Evolutionary conservation across 2,329 filamentous ascomycete species (phyloP), one percentile per base, ranked within the genome.

Genomic region (Ceratocystis diversiconidia): DNA sequence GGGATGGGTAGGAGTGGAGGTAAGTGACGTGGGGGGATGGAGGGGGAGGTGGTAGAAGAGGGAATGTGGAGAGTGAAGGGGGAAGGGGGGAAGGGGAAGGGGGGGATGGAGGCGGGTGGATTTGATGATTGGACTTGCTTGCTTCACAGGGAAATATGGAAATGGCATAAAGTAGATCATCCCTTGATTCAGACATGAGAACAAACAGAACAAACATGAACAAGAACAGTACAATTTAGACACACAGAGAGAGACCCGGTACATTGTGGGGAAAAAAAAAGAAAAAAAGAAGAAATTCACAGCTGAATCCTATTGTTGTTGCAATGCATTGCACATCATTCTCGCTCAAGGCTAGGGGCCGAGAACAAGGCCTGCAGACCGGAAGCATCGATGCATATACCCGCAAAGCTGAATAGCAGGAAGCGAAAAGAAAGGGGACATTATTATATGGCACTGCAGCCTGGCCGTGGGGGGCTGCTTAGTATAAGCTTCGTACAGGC

Each of bases 341-440:
- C 48, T 28, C 48, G 15, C 28, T 22, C 12, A 52, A 22, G 12
- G 48, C 55, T n/a, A 59, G 19, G 28, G 55, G 32, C 17, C 55
- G 15, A 59, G 55, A 59, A 36, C 55, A 59, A 36, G 7, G 55
- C 55, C 55, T 59, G 28, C 17, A 59, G 19, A 15, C 55, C 55
- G 55, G 55, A 59, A 59, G 12, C 55, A 28, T 59, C 55, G 12
- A 36, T 36, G 55, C 55, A 59, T 59, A 59, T 36, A 59, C 55
- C 55, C 55, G 55, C 55, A 36, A 19, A 59, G 55, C 55, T 59
- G 55, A 59, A 59, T n/a, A 59, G 28, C 10, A 59, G 55, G 12
- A 59, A 32, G 55, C 55, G 55, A 59, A 36, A 19, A 41, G 36
- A 41, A 5, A 41, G 36, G 55, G 7, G 55, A 36, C 25, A 36